Base-by-base conservation (phyloP, 352 stramenopile genomes). In the Blastocystis sp. region DNA sequence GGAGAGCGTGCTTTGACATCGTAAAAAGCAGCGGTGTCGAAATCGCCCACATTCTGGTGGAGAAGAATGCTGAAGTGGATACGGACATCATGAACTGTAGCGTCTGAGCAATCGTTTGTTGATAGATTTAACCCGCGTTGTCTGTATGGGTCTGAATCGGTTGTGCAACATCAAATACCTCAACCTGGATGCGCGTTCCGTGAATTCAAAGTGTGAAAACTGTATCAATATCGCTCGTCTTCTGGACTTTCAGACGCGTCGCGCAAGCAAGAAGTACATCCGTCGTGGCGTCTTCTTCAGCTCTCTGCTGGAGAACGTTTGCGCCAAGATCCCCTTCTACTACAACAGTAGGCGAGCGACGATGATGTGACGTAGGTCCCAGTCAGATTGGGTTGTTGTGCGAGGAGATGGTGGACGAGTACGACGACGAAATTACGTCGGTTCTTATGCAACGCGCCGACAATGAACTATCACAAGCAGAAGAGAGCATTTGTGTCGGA, bases 51-150 rank as follows among this genome's bases (percentile, higher is more conserved):
- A 84, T 84, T 44, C 36, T 84, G 7, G 73, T 84, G 16, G 73
- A 84, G 16, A 84, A 84, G 48, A 84, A 84, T 44, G 46, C 38
- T 34, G 54, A 84, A 46, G 54, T 84, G 18, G 73, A 84, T n/a
- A 84, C 73, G 4, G 73, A 84, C 34, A 84, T 84, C n/a, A 73
- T 84, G 54, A 84, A 84, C 24, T 84, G 67, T 78, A 59, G 2
- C n/a, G 16, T 51, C 0, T 0, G 0, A 38, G 8, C 36, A 34
- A 7, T 61, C 57, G 27, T 38, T 59, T 27, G 2, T 16, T 29
- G 18, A n/a, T 36, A 78, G 67, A 84, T 64, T 64, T 84, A 16
- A 84, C 73, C 0, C 54, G 73, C 36, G 73, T 84, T n/a, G 73
- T 84, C 8, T 84, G 73, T 44, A 84, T 84, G 73, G 73, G 73